Evolutionary conservation across 192 early-diverging fungal genomes (phyloP).

Genomic region (Coemansia sp.): DNA sequence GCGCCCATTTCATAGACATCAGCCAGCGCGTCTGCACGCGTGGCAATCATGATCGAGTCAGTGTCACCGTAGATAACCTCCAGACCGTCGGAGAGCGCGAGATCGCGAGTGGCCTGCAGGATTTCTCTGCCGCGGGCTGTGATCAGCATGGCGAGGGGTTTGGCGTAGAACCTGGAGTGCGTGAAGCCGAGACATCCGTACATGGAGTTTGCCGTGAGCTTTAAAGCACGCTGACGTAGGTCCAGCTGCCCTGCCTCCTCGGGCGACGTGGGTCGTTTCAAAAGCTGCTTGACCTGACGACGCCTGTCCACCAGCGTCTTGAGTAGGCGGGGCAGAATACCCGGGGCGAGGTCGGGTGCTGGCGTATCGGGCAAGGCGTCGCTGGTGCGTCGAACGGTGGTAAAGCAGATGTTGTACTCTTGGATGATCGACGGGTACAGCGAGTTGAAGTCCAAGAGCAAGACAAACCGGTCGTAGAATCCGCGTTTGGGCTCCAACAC

Average conservation of each 20-base stretch:
- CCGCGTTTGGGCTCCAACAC: slow-evolving; percentile 98
- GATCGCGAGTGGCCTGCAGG: slow-evolving; percentile 86
- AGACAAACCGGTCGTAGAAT: slow-evolving; percentile 92
- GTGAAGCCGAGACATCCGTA: slow-evolving; percentile 97
- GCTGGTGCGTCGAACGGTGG: slow-evolving; percentile 73
- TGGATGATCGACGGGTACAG: slow-evolving; percentile 99
- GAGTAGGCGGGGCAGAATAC: slow-evolving; percentile 86
- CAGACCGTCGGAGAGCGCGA: slow-evolving; percentile 75
- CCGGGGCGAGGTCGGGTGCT: slow-evolving; percentile 62
- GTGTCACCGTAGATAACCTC: slow-evolving; percentile 99
- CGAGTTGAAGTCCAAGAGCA: slow-evolving; percentile 98
- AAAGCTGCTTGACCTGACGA: slow-evolving; percentile 82
- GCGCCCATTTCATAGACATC: slow-evolving; percentile 81
- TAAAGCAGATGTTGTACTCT: slow-evolving; percentile 99
- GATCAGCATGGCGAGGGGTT: slow-evolving; percentile 96
- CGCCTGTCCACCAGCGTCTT: slow-evolving; percentile 88
- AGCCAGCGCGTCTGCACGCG: slow-evolving; percentile 68
- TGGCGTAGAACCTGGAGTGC: slow-evolving; percentile 93
- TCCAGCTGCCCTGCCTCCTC: slow-evolving; percentile 72
- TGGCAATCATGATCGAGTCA: slow-evolving; percentile 98
- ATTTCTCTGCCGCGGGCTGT: slow-evolving; percentile 95
- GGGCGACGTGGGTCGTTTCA: slow-evolving; percentile 73
- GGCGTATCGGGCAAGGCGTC: slow-evolving; percentile 81
- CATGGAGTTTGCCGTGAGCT: slow-evolving; percentile 98
- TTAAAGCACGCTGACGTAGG: slow-evolving; percentile 92